Base-by-base conservation (phyloP, 805 yeast genomes). In the Lachancea kluyveri region DNA sequence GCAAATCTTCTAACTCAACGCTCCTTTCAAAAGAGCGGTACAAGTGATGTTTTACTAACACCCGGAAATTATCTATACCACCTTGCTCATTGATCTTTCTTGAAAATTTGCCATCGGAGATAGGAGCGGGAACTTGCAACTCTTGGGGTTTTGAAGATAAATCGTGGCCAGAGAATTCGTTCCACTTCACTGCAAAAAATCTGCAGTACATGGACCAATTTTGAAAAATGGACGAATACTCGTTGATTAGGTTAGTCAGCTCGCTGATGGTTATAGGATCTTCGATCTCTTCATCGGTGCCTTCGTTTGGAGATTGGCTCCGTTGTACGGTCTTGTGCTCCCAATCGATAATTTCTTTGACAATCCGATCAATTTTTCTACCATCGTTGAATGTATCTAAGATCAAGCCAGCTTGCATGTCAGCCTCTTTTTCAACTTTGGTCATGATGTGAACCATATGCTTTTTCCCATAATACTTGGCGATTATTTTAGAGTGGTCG, bases 361-460 rank as follows among this genome's bases (percentile, higher is more conserved):
- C 44, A 6, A 70, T 51, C 38, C 72, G 67, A 17, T 69, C 77
- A 4, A 87, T 48, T 17, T 77, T 65, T 41, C 84, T 70, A 17
- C 74, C 69, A 45, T 88, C 96, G 62, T 78, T 72, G 48, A 84
- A 85, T 0, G 92, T 83, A 54, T 90, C 97, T 33, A 83, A 67
- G 4, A 92, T 82, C 26, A 92, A 64, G 1, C 94, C 94, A 16
- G 90, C 79, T 51, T 92, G 98, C n/a, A 88, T 67, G 51, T 92
- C 98, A 18, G 92, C 79, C 51, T 92, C 98, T 30, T 72, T 65
- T 57, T 90, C 95, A 19, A 92, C 79, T 30, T 73, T 72, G 12
- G 71, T 74, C 44, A 88, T 68, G 7, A 90, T 87, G 20, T 68
- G 68, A 3, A 69, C 60, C 66, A 88, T 77, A 10, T 78, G 77